Percentiles rank a stretch among this genome's conserved stretches.
These are phyloP conservation scores for Lasiodiplodia sp. DNA, from an alignment of 2,329 filamentous ascomycete genomes.

Conservation along the genomic window DNA sequence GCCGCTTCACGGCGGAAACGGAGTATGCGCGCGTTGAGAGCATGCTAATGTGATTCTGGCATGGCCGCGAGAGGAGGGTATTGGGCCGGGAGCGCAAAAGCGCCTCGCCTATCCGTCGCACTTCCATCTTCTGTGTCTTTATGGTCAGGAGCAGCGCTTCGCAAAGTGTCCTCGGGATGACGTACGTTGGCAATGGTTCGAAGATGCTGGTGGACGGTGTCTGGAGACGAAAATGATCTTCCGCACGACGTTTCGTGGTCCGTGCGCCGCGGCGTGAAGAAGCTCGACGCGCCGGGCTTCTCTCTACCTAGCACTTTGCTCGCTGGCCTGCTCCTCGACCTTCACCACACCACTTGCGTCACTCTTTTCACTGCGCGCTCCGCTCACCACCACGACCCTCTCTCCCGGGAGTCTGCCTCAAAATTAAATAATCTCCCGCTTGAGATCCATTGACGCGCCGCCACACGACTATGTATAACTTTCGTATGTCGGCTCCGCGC, in stretches of 20 bases:
- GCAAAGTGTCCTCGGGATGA: slow-evolving; percentile 10
- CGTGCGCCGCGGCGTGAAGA: slow-evolving; percentile 14
- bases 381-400: not conserved
- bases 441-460: slow-evolving; percentile 22
- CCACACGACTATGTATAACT: slow-evolving; percentile 46
- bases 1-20: slow-evolving; percentile 13
- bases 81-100: slow-evolving; percentile 38
- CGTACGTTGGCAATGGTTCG: slow-evolving; percentile 15
- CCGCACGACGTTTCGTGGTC: slow-evolving; percentile 3
- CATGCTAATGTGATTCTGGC: slow-evolving; percentile 13
- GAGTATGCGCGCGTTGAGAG: slow-evolving; percentile 21
- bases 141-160: not conserved
- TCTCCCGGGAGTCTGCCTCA: not conserved
- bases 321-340: slow-evolving; percentile 15
- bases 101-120: slow-evolving; percentile 38
- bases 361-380: slow-evolving; percentile 19
- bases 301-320: slow-evolving; percentile 10
- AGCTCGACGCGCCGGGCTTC: slow-evolving; percentile 21
- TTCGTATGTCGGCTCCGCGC: slow-evolving; percentile 33
- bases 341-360: slow-evolving; percentile 15
- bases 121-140: slow-evolving; percentile 38
- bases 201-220: slow-evolving; percentile 3
- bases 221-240: slow-evolving; percentile 26
- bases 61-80: slow-evolving; percentile 29
- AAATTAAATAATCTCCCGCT: not conserved